Conservation (phyloP, 176 grass and related monocot genomes). For the Otatea glauca region DNA sequence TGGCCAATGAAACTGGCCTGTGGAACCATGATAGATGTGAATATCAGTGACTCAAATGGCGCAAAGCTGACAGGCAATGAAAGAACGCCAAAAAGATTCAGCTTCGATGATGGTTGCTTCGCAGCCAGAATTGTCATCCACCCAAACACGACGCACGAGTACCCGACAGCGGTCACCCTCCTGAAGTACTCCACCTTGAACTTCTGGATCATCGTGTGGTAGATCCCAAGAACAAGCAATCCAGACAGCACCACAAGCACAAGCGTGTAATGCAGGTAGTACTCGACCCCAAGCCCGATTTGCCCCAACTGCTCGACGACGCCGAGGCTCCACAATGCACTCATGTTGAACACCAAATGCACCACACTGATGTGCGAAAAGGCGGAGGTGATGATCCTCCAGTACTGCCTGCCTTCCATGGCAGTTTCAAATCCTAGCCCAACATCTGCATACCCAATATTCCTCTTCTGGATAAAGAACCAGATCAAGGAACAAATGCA, state of each 20-base stretch:
- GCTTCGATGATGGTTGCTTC: conserved; percentile 87
- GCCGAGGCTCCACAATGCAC: conserved; percentile 94
- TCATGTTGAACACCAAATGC: conserved; percentile 98
- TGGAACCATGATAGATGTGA: conserved; percentile 95
- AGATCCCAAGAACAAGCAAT: conserved; percentile 71
- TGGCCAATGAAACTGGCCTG: conserved; percentile 98
- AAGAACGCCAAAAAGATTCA: conserved; percentile 88
- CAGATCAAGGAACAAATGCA: conserved; percentile 85
- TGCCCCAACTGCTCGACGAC: conserved; percentile 70
- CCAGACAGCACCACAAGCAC: conserved; percentile 82
- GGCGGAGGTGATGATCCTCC: conserved; percentile 84
- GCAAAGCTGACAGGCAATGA: conserved; percentile 95
- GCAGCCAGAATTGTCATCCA: conserved; percentile 98
- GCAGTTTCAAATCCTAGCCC: conserved; percentile 89
- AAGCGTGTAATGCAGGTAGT: conserved; percentile 91
- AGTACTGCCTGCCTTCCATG: conserved; percentile 76
- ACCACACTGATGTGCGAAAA: conserved; percentile 95
- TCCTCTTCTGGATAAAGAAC: conserved; percentile 92
- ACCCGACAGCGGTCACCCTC: conserved; percentile 87
- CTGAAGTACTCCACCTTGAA: conserved; percentile 93
- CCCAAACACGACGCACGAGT: conserved; percentile 95
- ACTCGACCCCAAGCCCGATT: conserved; percentile 74
- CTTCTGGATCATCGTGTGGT: conserved; percentile 82
- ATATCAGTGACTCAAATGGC: conserved; percentile 91
- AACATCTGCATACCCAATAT: conserved; percentile 80